Conservation (phyloP, 306 rosid species). For the Chamaecrista fasciculata region DNA sequence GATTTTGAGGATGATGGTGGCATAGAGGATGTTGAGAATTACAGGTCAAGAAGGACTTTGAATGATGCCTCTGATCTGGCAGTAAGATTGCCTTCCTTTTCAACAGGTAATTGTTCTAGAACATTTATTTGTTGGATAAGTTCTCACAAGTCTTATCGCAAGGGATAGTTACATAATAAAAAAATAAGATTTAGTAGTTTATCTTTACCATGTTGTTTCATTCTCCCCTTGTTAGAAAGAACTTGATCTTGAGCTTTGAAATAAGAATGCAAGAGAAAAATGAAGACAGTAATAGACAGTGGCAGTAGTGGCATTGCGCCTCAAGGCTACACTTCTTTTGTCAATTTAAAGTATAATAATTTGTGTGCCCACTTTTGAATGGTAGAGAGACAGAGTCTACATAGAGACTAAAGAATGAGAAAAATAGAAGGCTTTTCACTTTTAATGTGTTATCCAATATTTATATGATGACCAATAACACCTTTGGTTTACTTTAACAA, state of each 20-base stretch:
- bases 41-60: slow-evolving; percentile 66
- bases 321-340: neutral
- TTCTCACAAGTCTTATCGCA: no score
- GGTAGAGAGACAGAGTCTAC: neutral
- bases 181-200: no score
- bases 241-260: no score
- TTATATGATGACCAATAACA: neutral
- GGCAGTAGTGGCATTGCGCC: no score
- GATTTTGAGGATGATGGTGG: slow-evolving; percentile 80
- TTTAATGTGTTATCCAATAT: neutral
- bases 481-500: neutral
- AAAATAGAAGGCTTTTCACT: neutral
- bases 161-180: no score
- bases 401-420: neutral
- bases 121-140: slow-evolving; percentile 22
- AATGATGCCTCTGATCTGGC: slow-evolving; percentile 90
- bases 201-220: no score
- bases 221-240: no score
- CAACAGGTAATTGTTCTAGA: slow-evolving; percentile 67
- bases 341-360: neutral
- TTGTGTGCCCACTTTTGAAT: neutral
- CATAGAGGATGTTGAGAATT: slow-evolving; percentile 42
- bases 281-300: no score
- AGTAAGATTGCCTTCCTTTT: slow-evolving; percentile 75
- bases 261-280: no score